phyloP scores from a whole-genome alignment of 345 rosid genomes.

The Eucalyptus lansdowneana region DNA sequence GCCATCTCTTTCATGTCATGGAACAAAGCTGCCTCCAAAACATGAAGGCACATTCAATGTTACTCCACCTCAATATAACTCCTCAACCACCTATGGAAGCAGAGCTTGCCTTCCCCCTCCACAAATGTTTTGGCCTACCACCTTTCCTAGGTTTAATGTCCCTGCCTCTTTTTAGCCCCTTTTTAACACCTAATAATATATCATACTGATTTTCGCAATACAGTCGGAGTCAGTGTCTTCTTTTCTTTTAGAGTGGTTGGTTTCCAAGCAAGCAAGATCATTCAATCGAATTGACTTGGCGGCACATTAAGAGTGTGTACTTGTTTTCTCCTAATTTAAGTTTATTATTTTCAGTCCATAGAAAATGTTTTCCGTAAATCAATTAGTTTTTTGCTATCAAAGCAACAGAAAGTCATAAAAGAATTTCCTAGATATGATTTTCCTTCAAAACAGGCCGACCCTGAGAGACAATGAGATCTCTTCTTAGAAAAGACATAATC shows the following conservation, averaged over 20 bases:
- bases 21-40: neutral
- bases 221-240: neutral
- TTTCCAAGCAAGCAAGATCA: neutral
- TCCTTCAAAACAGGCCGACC: neutral
- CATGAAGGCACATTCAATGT: neutral
- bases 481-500: neutral
- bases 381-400: neutral
- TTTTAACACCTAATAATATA: neutral
- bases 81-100: neutral
- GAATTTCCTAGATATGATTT: neutral
- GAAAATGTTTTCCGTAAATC: neutral
- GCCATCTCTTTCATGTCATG: neutral
- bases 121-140: neutral
- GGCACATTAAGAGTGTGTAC: neutral
- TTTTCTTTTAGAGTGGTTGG: neutral
- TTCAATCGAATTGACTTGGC: fast-evolving
- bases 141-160: neutral
- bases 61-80: no score
- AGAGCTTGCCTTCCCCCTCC: neutral
- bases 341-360: neutral
- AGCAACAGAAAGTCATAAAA: neutral
- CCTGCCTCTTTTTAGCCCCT: neutral
- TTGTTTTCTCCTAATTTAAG: neutral
- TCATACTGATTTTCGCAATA: neutral
- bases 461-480: neutral